phyloP scores from a whole-genome alignment of 768 basidiomycete species.

The Termitomyces sp. region DNA sequence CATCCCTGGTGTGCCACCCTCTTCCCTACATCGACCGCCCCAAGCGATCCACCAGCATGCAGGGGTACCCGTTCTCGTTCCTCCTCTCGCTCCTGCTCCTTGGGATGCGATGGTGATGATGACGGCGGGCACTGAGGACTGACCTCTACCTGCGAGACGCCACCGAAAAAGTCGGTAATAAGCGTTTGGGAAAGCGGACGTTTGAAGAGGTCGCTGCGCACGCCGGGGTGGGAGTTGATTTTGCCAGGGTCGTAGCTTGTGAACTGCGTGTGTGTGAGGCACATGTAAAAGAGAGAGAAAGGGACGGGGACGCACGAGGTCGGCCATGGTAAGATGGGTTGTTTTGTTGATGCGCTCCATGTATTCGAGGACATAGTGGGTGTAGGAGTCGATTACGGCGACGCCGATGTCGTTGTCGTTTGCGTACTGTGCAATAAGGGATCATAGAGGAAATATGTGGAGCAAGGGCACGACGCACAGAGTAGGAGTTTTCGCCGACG shows the following conservation, averaged over 20 bases:
- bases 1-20: neutral
- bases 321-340: slow-evolving; percentile 69
- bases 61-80: too few species aligned
- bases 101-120: too few species aligned
- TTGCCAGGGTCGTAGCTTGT: slow-evolving; percentile 65
- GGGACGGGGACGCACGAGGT: slow-evolving; percentile 57
- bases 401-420: slow-evolving; percentile 94
- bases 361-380: slow-evolving; percentile 86
- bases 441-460: too few species aligned
- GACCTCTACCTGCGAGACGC: slow-evolving; percentile 83
- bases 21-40: too few species aligned
- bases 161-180: slow-evolving; percentile 87
- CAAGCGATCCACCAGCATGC: too few species aligned
- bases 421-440: too few species aligned
- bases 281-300: neutral
- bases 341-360: slow-evolving; percentile 95
- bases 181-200: slow-evolving; percentile 55
- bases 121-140: too few species aligned
- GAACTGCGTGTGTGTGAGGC: slow-evolving; percentile 52
- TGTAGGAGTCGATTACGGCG: slow-evolving; percentile 91
- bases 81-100: too few species aligned
- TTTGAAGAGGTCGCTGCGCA: slow-evolving; percentile 77
- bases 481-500: slow-evolving; percentile 88
- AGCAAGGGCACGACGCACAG: too few species aligned
- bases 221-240: slow-evolving; percentile 85